Evolutionary conservation across 495 filamentous ascomycete species (phyloP).

Genomic region (Penicillium herquei): DNA sequence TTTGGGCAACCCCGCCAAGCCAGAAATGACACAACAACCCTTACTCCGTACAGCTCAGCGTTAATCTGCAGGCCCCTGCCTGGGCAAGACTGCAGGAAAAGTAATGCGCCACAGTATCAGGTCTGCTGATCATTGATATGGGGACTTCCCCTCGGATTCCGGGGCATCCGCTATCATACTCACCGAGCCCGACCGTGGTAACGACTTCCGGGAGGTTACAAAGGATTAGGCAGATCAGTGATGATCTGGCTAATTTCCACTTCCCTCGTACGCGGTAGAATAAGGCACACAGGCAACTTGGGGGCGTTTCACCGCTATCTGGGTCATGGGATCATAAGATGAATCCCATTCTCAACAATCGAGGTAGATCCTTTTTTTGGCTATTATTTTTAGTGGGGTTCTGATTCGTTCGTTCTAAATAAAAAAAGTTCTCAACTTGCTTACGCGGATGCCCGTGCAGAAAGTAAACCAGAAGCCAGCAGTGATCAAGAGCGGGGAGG

Average conservation of each 20-base stretch:
- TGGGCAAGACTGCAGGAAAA: background rate
- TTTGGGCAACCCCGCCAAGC: slow-evolving; percentile 10
- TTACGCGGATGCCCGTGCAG: background rate
- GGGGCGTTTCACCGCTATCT: slow-evolving; percentile 3
- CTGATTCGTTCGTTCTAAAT: slow-evolving; percentile 6
- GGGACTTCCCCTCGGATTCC: background rate
- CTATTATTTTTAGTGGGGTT: background rate
- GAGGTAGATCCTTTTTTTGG: slow-evolving; percentile 5
- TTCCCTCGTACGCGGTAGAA: background rate
- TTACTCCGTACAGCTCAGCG: background rate
- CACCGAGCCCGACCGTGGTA: slow-evolving; percentile 2
- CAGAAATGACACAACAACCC: slow-evolving; percentile 6
- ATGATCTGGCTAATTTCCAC: background rate
- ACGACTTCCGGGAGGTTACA: background rate
- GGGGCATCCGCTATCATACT: background rate
- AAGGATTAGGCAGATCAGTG: background rate
- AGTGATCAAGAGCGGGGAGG: too few species aligned
- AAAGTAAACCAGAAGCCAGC: too few species aligned
- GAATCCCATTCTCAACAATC: background rate
- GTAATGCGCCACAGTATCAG: background rate
- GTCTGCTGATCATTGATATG: slow-evolving; percentile 8
- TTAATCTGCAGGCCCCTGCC: background rate
- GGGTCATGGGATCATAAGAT: background rate
- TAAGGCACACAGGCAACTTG: background rate
- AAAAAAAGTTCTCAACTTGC: slow-evolving; percentile 6